phyloP scores from a whole-genome alignment of 73 alveolate species.

The Blepharisma stoltei region DNA sequence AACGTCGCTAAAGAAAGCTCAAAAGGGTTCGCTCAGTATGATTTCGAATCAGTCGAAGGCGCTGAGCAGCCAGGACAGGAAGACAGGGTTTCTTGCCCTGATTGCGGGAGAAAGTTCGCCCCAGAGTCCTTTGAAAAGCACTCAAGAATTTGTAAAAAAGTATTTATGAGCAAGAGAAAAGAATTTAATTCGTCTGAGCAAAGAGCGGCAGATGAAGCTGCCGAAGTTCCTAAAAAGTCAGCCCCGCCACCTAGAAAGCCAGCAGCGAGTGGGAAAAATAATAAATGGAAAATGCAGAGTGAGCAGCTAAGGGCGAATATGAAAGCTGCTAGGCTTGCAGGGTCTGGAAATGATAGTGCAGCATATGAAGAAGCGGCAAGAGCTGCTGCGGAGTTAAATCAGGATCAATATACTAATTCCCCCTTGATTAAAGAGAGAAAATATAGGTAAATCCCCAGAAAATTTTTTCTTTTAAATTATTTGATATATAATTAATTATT shows the following conservation, averaged over 20 bases:
- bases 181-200: slow-evolving; percentile 33
- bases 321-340: slow-evolving; percentile 58
- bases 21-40: slow-evolving; percentile 9
- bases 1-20: slow-evolving; percentile 1
- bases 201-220: slow-evolving; percentile 28
- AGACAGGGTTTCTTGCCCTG: slow-evolving; percentile 64
- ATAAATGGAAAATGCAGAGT: slow-evolving; percentile 51
- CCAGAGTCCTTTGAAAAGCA: slow-evolving; percentile 74
- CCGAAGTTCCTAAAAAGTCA: not conserved
- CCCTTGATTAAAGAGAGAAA: too few relatives aligned
- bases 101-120: slow-evolving; percentile 69
- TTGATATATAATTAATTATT: too few relatives aligned
- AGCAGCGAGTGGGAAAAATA: slow-evolving; percentile 20
- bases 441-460: too few relatives aligned
- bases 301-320: slow-evolving; percentile 59
- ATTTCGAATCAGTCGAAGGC: slow-evolving; percentile 22
- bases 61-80: not conserved
- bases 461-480: too few relatives aligned
- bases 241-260: slow-evolving; percentile 28
- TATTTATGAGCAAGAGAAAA: slow-evolving; percentile 60
- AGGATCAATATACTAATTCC: slow-evolving; percentile 24
- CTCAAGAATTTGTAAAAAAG: slow-evolving; percentile 66
- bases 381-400: not conserved
- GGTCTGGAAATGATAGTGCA: slow-evolving; percentile 6
- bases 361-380: not conserved